These are phyloP conservation scores for Chaetomidium leptoderma DNA, from an alignment of 495 filamentous ascomycete genomes.

Conservation along the genomic window DNA sequence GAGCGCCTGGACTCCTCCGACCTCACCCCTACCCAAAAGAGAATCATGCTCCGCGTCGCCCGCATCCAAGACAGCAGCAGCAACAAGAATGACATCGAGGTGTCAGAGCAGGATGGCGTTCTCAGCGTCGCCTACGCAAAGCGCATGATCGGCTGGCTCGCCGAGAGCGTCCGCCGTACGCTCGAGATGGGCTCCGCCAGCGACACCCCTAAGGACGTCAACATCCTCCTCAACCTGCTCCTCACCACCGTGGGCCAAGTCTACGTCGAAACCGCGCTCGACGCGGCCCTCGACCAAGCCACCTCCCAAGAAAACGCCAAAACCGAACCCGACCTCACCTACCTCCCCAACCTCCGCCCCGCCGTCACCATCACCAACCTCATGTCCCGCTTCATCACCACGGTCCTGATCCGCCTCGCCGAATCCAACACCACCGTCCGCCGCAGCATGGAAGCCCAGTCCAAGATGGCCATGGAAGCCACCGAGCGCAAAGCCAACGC, in stretches of 20 bases:
- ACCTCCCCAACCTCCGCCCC: conserved; percentile 70
- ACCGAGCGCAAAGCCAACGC: conserved; percentile 86
- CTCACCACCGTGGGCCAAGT: conserved; percentile 86
- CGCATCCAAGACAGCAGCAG: conserved; percentile 56
- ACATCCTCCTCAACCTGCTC: conserved; percentile 77
- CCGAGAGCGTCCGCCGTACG: conserved; percentile 89
- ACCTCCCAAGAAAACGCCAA: conserved; percentile 70
- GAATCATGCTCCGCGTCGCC: conserved; percentile 79
- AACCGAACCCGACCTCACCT: conserved; percentile 81
- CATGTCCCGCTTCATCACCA: conserved; percentile 84
- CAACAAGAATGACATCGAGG: conserved; percentile 73
- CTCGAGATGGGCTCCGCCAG: conserved; percentile 79
- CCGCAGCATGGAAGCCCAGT: conserved; percentile 83
- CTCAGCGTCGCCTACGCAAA: conserved; percentile 82
- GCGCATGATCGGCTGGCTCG: conserved; percentile 96
- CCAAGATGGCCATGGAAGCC: conserved; percentile 62
- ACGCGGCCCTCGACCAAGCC: conserved; percentile 74
- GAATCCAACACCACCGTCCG: conserved; percentile 83
- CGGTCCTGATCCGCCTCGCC: conserved; percentile 84
- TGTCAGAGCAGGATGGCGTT: conserved; percentile 81
- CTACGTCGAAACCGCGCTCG: conserved; percentile 90
- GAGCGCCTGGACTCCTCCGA: conserved; percentile 81
- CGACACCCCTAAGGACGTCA: conserved; percentile 92
- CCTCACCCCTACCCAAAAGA: conserved; percentile 74
- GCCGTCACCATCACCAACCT: conserved; percentile 87